Percentiles rank a stretch among this genome's conserved stretches.
These are phyloP conservation scores for Lunularia cruciata DNA, from an alignment of 225 moss, liverwort and hornwort species.

Conservation along the genomic window DNA sequence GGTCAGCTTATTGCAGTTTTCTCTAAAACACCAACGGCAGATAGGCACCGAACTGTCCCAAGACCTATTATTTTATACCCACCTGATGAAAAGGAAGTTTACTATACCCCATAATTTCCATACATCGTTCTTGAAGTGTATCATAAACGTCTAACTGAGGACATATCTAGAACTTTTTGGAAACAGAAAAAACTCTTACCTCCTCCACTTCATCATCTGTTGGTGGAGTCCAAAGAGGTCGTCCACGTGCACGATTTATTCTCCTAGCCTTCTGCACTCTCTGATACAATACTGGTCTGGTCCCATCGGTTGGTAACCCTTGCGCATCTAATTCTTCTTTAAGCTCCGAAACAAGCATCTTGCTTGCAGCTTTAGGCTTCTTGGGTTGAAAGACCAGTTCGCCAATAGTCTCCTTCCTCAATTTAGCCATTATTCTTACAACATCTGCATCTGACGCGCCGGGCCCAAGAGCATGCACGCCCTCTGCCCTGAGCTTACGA, in stretches of 20 bases:
- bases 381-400: slow-evolving; percentile 63
- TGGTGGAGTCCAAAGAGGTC: slow-evolving; percentile 94
- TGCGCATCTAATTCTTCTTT: slow-evolving; percentile 96
- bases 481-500: slow-evolving; percentile 76
- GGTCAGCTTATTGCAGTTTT: no score
- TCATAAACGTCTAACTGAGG: no score
- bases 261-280: slow-evolving; percentile 98
- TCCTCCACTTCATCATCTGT: slow-evolving; percentile 70
- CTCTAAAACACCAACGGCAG: neutral
- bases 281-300: slow-evolving; percentile 93
- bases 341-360: slow-evolving; percentile 91
- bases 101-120: neutral
- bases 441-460: slow-evolving; percentile 86
- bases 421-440: slow-evolving; percentile 66
- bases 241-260: slow-evolving; percentile 93
- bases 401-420: slow-evolving; percentile 75
- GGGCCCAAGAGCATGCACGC: slow-evolving; percentile 76
- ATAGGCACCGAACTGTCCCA: neutral
- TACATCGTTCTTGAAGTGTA: neutral
- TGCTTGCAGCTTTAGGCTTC: slow-evolving; percentile 98
- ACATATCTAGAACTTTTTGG: neutral
- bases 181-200: slow-evolving; percentile 34
- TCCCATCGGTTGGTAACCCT: slow-evolving; percentile 89
- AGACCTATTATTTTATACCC: no score
- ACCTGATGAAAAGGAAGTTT: no score